A percentile compares a stretch with the other conserved stretches of the same genome.
These are phyloP conservation scores for Microbotryum silenes-acaulis DNA, from an alignment of 1,284 basidiomycete genomes.

Conservation along the genomic window DNA sequence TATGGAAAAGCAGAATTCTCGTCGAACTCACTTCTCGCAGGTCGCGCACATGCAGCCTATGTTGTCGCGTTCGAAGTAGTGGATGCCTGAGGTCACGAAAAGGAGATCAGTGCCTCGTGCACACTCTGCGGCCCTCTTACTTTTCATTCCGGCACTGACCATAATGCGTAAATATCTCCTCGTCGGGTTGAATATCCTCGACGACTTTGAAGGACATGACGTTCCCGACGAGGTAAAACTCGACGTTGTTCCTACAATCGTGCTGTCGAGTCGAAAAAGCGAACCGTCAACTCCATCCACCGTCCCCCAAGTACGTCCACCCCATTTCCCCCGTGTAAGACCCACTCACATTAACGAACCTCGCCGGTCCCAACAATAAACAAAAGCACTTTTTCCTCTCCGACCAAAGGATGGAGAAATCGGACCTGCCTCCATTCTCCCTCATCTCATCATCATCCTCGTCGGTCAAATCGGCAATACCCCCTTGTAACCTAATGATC, in stretches of 20 bases:
- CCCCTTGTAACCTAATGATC: constrained; percentile 61
- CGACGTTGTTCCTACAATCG: constrained; percentile 32
- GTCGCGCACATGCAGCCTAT: constrained; percentile 81
- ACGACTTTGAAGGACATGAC: constrained; percentile 83
- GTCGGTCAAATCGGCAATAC: constrained; percentile 72
- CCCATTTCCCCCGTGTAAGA: no score
- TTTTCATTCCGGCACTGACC: constrained; percentile 26
- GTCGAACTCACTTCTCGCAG: constrained; percentile 58
- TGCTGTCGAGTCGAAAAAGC: constrained; percentile 58
- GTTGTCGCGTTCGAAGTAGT: constrained; percentile 73
- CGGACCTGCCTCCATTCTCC: constrained; percentile 60
- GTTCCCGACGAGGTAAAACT: constrained; percentile 47
- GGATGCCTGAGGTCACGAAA: constrained; percentile 24
- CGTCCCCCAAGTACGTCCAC: no score
- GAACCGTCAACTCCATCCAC: constrained; percentile 71
- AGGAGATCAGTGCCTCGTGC: constrained; percentile 12
- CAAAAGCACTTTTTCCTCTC: constrained; percentile 85
- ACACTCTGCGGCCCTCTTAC: neutral
- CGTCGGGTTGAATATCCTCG: constrained; percentile 66
- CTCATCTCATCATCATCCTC: constrained; percentile 70
- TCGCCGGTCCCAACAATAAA: constrained; percentile 81
- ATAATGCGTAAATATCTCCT: constrained; percentile 46
- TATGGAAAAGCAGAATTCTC: neutral
- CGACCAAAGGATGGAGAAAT: constrained; percentile 86
- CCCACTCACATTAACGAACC: constrained; percentile 79